These are phyloP conservation scores for Mortierella sp. DNA, from an alignment of 371 early-diverging fungal species.

Conservation along the genomic window DNA sequence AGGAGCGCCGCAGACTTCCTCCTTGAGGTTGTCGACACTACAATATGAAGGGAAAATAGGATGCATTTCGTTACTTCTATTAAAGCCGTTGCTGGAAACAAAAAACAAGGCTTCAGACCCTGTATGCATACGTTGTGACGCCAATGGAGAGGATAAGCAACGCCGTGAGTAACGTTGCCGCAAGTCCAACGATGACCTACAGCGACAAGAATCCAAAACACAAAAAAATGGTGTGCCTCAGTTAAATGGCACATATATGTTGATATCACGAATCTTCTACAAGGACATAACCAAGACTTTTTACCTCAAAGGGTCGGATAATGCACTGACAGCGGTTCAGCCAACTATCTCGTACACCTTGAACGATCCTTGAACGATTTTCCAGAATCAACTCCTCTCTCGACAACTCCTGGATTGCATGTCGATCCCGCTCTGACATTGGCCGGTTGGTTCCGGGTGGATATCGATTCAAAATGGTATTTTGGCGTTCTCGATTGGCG, in stretches of 20 bases:
- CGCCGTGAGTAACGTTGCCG: conserved; percentile 21
- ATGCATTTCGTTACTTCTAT: not conserved
- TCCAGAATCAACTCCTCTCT: conserved; percentile 46
- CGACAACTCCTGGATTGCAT: conserved; percentile 25
- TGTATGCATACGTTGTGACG: conserved; percentile 28
- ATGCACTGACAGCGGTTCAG: conserved; percentile 30
- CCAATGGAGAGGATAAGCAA: conserved; percentile 44
- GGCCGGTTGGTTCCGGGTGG: conserved; percentile 12
- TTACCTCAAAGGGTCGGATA: conserved; percentile 44
- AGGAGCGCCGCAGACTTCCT: conserved; percentile 69
- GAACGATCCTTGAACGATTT: conserved; percentile 8
- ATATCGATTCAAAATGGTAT: conserved; percentile 48
- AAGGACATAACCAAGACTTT: not conserved
- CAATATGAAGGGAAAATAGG: not conserved
- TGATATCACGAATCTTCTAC: not conserved
- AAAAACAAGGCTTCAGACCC: not conserved
- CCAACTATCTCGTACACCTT: conserved; percentile 43
- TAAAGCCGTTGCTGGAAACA: too few relatives aligned
- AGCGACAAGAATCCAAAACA: not conserved
- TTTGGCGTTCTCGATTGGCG: conserved; percentile 41
- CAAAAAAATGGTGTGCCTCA: not conserved
- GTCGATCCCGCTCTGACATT: conserved; percentile 41
- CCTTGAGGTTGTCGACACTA: conserved; percentile 65
- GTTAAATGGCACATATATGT: not conserved
- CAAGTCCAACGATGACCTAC: conserved; percentile 39